Base-by-base conservation (phyloP, 306 rosid genomes). In the Mimosa pudica region DNA sequence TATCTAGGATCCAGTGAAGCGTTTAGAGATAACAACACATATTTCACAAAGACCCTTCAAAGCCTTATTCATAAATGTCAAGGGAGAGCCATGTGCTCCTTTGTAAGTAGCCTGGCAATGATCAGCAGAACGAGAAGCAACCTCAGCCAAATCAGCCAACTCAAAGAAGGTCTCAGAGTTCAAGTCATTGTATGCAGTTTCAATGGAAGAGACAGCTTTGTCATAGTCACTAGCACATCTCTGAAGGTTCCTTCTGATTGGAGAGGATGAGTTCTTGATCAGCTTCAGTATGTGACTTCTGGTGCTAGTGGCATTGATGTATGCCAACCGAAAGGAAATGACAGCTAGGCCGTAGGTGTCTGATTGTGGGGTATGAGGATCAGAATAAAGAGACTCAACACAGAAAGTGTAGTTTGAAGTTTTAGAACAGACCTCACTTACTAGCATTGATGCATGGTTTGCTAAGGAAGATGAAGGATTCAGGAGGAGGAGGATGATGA, bases 371-470 rank as follows among this genome's bases (percentile, higher is more conserved):
- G 86, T 74, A 0, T 82, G 84, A 0, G 84, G 86, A 54, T 86
- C 87, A 36, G 78, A 78, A 75, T 73, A 83, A 6, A 89, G 84
- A 41, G 92, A 70, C 57, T 80, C 62, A 48, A 81, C 83, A 58
- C 89, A 89, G 82, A 89, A 85, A 49, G 87, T 30, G 89, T 83
- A 87, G 44, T 87, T 81, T 46, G 89, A 77, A 41, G 88, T 85
- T 67, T 68, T 62, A 51, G 48, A 65, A 68, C 90, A 89, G 13
- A 84, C 86, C 41, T 75, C 55, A 8, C 57, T 17, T 32, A 83
- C 90, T 11, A 89, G 57, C 73, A 75, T 24, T 36, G 87, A 72
- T 42, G 79, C 86, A 46, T 81, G 49, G 14, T 46, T 54, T 2
- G 46, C 6, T 30, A 73, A n/a, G 65, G 75, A 76, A 76, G 11